Conservation (phyloP, 169 alveolate genomes). For the Babesia microti region DNA sequence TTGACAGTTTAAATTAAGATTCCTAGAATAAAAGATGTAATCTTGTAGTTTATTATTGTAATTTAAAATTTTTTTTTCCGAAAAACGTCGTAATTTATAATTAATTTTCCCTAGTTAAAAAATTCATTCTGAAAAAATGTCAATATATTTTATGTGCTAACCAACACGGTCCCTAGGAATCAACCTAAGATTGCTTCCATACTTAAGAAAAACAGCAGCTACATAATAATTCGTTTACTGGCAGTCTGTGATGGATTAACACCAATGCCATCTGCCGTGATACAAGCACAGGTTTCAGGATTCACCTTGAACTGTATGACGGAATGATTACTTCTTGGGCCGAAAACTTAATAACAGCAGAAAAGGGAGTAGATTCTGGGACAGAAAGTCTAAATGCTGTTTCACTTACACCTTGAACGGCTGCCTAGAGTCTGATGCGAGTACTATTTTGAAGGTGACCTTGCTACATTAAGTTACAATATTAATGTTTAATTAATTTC, state of each 20-base stretch:
- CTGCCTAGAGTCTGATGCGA: slow-evolving; percentile 47
- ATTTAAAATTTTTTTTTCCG: no score
- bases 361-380: slow-evolving; percentile 81
- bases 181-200: slow-evolving; percentile 77
- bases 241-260: slow-evolving; percentile 78
- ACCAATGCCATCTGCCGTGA: slow-evolving; percentile 79
- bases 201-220: slow-evolving; percentile 71
- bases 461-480: no score
- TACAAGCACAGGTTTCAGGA: slow-evolving; percentile 77
- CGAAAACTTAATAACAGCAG: slow-evolving; percentile 75
- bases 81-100: no score
- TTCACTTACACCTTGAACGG: slow-evolving; percentile 43
- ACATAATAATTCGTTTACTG: slow-evolving; percentile 41
- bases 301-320: slow-evolving; percentile 65
- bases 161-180: slow-evolving; percentile 88
- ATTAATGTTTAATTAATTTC: no score
- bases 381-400: slow-evolving; percentile 43
- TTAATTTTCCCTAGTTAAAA: no score
- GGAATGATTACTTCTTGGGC: slow-evolving; percentile 59
- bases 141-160: not conserved
- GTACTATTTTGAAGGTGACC: slow-evolving; percentile 44
- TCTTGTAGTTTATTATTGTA: no score
- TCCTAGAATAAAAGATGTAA: no score
- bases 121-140: no score
- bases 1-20: slow-evolving; percentile 1